Percentiles rank a stretch among this genome's conserved stretches.
phyloP scores from a whole-genome alignment of 768 basidiomycete genomes.

The Tulasnella sp. region DNA sequence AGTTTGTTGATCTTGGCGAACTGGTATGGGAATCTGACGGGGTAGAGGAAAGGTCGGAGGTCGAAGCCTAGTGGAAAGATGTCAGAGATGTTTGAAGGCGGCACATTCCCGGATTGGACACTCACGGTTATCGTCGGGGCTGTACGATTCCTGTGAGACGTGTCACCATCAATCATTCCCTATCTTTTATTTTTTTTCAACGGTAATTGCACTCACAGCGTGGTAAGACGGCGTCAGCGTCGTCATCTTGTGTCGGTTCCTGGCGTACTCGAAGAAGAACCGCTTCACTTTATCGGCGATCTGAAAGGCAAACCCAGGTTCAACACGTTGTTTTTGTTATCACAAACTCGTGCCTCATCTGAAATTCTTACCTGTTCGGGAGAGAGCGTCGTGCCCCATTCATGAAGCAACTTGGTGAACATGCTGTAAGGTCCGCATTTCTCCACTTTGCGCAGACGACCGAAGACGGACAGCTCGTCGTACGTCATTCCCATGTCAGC shows the following conservation, averaged over 20 bases:
- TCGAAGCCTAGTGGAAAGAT: constrained; percentile 60
- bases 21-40: constrained; percentile 91
- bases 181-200: background rate
- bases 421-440: constrained; percentile 98
- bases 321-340: background rate
- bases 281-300: constrained; percentile 95
- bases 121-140: constrained; percentile 91
- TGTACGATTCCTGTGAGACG: constrained; percentile 71
- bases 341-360: background rate
- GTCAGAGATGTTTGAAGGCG: constrained; percentile 11
- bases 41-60: constrained; percentile 91
- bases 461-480: constrained; percentile 88
- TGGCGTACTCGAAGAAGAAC: constrained; percentile 94
- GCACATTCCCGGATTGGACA: constrained; percentile 12
- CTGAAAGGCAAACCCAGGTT: constrained; percentile 33
- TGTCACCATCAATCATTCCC: constrained; percentile 19
- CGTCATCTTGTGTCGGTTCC: constrained; percentile 99
- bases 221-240: constrained; percentile 90
- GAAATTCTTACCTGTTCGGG: constrained; percentile 54
- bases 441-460: constrained; percentile 86
- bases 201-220: constrained; percentile 45
- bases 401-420: constrained; percentile 88
- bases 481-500: constrained; percentile 99
- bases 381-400: constrained; percentile 82
- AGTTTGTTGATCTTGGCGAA: constrained; percentile 90